Base-by-base conservation (phyloP, 1,284 basidiomycete species). In the Fistulinella cinereoalba region DNA sequence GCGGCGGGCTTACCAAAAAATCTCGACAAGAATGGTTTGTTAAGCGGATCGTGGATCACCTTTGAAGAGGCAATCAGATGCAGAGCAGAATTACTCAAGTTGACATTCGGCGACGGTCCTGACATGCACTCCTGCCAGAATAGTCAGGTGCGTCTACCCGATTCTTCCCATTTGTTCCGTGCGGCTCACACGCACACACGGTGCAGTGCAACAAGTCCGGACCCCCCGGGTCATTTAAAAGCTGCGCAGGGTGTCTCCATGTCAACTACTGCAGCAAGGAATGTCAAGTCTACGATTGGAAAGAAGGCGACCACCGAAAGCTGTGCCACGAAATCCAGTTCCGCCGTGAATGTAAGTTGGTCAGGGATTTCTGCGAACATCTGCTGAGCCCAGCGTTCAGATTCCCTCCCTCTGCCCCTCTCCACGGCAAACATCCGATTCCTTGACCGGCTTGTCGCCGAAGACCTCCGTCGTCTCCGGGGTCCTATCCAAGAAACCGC, bases 211-310 rank as follows among this genome's bases (percentile, higher is more conserved):
- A 46, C 38, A 67, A 50, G 33, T 58, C 54, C 0, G 61, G 55
- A 15, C 61, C 63, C 16, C 43, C 52, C 8, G 59, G 57, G 18
- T 61, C 56, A 15, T 56, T 65, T 38, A 66, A 62, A 37, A 52
- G 48, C 6, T 67, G 64, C 16, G 51, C 54, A 7, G 59, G 56
- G 6, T 62, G 60, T 37, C 54, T 62, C 33, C 60, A 62, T 32
- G 61, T 65, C 18, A 47, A 64, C 38, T 67, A 62, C 36, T 62
- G 60, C 41, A 56, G 61, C 48, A 62, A 49, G 33, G 61, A 65
- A 46, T 67, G 64, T 43, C 64, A 62, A 36, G 56, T 48, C 1
- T 52, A 62, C 41, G 64, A 62, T 28, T 67, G 61, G 61, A 62
- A 53, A 47, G 47, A 49, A 11, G 61, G 64, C 10, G 44, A 47